Percentiles rank a stretch among this genome's conserved stretches.
These are phyloP conservation scores for Dictyostelium brefeldianum DNA, from an alignment of 78 protist species.

Conservation along the genomic window DNA sequence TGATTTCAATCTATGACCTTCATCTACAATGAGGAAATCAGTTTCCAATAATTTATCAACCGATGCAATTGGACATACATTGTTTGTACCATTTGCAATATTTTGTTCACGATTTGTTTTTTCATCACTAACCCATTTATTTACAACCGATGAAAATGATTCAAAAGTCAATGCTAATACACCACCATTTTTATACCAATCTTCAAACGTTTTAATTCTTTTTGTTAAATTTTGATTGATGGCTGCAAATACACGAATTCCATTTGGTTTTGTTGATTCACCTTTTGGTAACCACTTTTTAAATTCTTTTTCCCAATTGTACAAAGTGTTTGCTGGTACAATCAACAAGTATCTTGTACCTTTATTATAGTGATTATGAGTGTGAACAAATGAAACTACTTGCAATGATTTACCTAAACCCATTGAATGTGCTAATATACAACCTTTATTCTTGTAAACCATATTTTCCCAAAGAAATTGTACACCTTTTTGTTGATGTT, in stretches of 20 bases:
- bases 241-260: not conserved
- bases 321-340: constrained; percentile 56
- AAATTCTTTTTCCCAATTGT: constrained; percentile 57
- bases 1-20: constrained; percentile 88
- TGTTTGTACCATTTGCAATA: not conserved
- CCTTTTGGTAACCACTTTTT: constrained; percentile 52
- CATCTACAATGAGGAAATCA: constrained; percentile 90
- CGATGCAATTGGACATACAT: not conserved
- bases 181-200: constrained; percentile 44
- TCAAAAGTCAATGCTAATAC: constrained; percentile 43
- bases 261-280: not conserved
- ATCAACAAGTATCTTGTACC: constrained; percentile 31
- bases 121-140: not conserved
- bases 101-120: not conserved
- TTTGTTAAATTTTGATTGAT: not conserved
- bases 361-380: constrained; percentile 6
- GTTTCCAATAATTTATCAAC: not conserved
- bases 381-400: constrained; percentile 48
- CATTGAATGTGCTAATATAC: constrained; percentile 93
- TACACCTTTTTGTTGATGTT: constrained; percentile 88
- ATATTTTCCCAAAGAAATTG: constrained; percentile 83
- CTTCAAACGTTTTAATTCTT: not conserved
- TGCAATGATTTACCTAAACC: constrained; percentile 93
- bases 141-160: not conserved
- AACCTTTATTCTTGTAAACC: constrained; percentile 72